A percentile compares a stretch with the other conserved stretches of the same genome.
These are phyloP conservation scores for Rhodotorula sp. DNA, from an alignment of 1,284 basidiomycete species.

Conservation along the genomic window DNA sequence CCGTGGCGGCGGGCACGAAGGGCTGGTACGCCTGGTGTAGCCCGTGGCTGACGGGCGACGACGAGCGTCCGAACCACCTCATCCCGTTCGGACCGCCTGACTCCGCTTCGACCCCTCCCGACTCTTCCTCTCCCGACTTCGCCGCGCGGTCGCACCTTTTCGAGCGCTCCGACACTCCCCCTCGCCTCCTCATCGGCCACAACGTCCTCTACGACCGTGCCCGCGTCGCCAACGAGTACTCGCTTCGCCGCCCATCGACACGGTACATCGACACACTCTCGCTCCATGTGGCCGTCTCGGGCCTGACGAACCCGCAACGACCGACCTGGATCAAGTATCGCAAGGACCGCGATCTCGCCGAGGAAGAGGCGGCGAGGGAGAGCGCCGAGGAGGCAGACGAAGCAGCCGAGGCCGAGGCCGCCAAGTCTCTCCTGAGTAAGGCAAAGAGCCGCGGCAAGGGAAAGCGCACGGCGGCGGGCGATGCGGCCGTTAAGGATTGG, in stretches of 20 bases:
- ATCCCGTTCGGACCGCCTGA: slow-evolving; percentile 65
- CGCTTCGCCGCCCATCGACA: slow-evolving; percentile 65
- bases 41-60: slow-evolving; percentile 80
- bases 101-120: neutral
- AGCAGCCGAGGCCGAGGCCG: neutral
- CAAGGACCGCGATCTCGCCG: slow-evolving; percentile 51
- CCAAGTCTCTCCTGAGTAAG: slow-evolving; percentile 34
- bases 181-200: slow-evolving; percentile 83
- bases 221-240: slow-evolving; percentile 82
- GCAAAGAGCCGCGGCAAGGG: neutral
- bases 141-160: slow-evolving; percentile 23
- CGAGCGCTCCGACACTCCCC: slow-evolving; percentile 40
- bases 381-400: slow-evolving; percentile 52
- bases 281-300: slow-evolving; percentile 88
- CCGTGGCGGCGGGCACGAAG: slow-evolving; percentile 76
- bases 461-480: neutral
- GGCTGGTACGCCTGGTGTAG: slow-evolving; percentile 97
- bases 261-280: slow-evolving; percentile 95
- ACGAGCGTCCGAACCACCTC: slow-evolving; percentile 67
- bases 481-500: slow-evolving; percentile 61
- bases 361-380: slow-evolving; percentile 52
- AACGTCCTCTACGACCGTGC: slow-evolving; percentile 93
- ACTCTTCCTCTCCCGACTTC: slow-evolving; percentile 40
- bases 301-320: slow-evolving; percentile 92
- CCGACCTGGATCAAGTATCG: slow-evolving; percentile 82